Evolutionary conservation across 768 basidiomycete species (phyloP).

Genomic region (Tephrocybe rancida): DNA sequence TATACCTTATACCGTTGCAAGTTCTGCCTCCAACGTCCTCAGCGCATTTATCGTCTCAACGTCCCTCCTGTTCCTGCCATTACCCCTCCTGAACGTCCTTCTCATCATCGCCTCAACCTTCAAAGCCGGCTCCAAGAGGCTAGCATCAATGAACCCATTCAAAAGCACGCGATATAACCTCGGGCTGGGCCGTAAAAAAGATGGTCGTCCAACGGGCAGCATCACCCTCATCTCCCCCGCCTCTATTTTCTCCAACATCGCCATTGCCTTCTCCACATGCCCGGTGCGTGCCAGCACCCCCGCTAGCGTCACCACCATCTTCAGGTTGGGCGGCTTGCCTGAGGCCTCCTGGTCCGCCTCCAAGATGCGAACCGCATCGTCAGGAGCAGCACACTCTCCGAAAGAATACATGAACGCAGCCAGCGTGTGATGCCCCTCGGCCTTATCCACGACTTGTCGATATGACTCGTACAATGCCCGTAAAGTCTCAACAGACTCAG

Average conservation of each 20-base stretch:
- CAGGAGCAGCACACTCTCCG: conserved; percentile 10
- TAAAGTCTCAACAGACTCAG: conserved; percentile 8
- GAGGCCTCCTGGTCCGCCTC: too few species aligned
- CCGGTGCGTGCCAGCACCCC: conserved; percentile 16
- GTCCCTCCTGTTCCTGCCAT: conserved; percentile 4
- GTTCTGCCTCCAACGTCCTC: conserved; percentile 7
- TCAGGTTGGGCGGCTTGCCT: conserved; percentile 6
- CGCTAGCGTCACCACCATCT: conserved; percentile 14
- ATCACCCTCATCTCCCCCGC: conserved; percentile 2
- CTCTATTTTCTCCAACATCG: conserved; percentile 11
- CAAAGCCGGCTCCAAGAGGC: conserved; percentile 15
- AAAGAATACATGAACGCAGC: conserved; percentile 17
- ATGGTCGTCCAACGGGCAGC: conserved; percentile 8
- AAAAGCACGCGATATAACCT: conserved; percentile 16
- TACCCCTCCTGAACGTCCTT: not conserved
- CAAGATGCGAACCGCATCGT: conserved; percentile 16
- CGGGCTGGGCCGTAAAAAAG: not conserved
- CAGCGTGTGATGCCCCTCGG: conserved; percentile 6
- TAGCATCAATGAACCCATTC: conserved; percentile 14
- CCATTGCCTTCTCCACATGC: conserved; percentile 15
- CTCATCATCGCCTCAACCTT: conserved; percentile 17
- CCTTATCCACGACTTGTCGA: not conserved
- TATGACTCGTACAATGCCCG: conserved; percentile 13
- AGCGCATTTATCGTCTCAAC: conserved; percentile 2
- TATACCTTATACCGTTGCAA: too few species aligned